These are phyloP conservation scores for Tylopilus vinaceipallidus DNA, from an alignment of 768 basidiomycete genomes.

Conservation along the genomic window DNA sequence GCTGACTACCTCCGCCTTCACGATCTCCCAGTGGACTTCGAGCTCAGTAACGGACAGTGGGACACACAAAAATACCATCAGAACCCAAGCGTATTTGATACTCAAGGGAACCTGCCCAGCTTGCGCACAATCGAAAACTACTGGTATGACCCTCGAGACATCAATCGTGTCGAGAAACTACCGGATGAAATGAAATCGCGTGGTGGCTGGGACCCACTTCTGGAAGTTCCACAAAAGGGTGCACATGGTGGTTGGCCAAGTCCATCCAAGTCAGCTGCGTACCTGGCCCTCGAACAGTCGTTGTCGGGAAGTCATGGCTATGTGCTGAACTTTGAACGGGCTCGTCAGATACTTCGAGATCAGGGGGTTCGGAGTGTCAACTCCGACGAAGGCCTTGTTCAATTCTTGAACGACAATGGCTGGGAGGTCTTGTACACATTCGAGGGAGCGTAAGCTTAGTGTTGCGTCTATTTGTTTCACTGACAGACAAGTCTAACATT, in stretches of 20 bases:
- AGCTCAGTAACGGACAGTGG: constrained; percentile 41
- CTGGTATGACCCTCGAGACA: constrained; percentile 38
- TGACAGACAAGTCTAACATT: constrained; percentile 6
- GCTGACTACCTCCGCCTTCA: constrained; percentile 45
- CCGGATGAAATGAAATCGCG: constrained; percentile 31
- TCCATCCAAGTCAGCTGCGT: constrained; percentile 17
- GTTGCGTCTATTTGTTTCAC: not conserved
- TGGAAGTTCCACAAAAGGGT: constrained; percentile 13
- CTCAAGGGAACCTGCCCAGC: constrained; percentile 20
- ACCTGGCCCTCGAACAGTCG: constrained; percentile 16
- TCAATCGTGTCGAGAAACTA: constrained; percentile 39
- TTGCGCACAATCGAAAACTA: constrained; percentile 37
- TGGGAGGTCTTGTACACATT: constrained; percentile 39
- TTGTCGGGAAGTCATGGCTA: constrained; percentile 20
- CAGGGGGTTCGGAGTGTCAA: constrained; percentile 14
- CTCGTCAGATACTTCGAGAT: constrained; percentile 18
- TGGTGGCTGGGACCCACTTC: constrained; percentile 28
- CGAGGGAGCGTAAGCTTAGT: constrained; percentile 36
- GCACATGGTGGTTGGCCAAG: constrained; percentile 24
- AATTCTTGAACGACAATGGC: constrained; percentile 32
- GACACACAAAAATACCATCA: constrained; percentile 33
- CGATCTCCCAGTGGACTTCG: constrained; percentile 31
- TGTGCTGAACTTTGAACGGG: constrained; percentile 22
- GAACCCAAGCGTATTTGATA: constrained; percentile 27
- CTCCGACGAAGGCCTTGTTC: constrained; percentile 31